A percentile compares a stretch with the other conserved stretches of the same genome.
phyloP scores from a whole-genome alignment of 2,329 filamentous ascomycete species.

The Colletotrichum sublineola region DNA sequence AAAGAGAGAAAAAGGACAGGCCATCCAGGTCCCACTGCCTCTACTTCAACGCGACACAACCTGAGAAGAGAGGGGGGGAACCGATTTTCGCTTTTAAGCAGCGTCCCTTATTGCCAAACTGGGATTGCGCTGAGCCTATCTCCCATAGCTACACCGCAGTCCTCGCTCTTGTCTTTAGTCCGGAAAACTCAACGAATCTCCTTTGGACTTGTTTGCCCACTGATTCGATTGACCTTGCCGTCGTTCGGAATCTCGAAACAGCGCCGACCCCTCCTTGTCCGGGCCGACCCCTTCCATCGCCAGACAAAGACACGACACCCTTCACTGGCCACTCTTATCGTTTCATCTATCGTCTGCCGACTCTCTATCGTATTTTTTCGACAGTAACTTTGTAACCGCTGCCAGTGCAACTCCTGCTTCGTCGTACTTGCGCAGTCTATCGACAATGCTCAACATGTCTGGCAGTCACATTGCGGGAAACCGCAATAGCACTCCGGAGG shows the following conservation, averaged over 20 bases:
- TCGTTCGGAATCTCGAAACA: constrained; percentile 41
- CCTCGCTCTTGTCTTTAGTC: background rate
- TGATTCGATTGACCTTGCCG: constrained; percentile 23
- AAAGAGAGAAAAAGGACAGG: constrained; percentile 27
- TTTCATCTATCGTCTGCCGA: constrained; percentile 40
- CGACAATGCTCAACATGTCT: constrained; percentile 72
- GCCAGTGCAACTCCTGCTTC: constrained; percentile 21
- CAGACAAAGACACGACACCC: constrained; percentile 40
- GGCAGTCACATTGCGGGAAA: constrained; percentile 81
- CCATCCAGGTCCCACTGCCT: constrained; percentile 7
- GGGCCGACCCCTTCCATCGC: constrained; percentile 38
- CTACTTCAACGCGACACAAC: constrained; percentile 20
- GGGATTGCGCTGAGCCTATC: constrained; percentile 6
- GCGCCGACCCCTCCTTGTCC: constrained; percentile 38
- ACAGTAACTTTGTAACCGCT: constrained; percentile 29
- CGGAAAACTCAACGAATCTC: background rate
- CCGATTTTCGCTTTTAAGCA: constrained; percentile 4
- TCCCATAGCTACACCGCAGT: background rate
- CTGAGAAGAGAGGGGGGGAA: constrained; percentile 5
- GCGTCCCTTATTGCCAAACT: background rate
- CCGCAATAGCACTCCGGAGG: constrained; percentile 97
- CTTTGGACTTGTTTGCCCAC: constrained; percentile 5
- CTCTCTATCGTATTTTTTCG: constrained; percentile 22
- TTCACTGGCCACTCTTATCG: constrained; percentile 37
- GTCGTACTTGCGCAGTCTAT: constrained; percentile 37